Evolutionary conservation across 352 stramenopile genomes (phyloP), one percentile per base, ranked within the genome.

Genomic region (Pilasporangium apinafurcum): DNA sequence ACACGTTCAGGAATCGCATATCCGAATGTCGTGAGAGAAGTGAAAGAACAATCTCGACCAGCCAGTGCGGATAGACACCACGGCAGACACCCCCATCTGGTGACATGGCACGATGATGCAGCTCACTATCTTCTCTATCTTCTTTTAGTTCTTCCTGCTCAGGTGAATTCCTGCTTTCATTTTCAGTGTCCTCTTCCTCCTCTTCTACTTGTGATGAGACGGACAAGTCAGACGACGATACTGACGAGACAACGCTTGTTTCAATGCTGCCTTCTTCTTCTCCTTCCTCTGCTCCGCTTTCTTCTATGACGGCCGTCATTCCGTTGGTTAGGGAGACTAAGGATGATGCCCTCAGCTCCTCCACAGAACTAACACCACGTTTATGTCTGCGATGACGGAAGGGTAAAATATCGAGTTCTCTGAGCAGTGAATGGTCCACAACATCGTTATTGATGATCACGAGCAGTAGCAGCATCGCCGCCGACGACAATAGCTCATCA

Each of bases 371-470:
- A 5, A 26, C 25, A 18, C 12, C 36, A 37, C 42, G 37, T 30
- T 64, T 66, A 36, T 59, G 54, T 9, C 60, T 39, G 20, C 53
- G 63, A 44, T 74, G 48, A 24, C 72, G 64, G 18, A 71, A 68
- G 3, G 76, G 77, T n/a, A 86, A 39, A 7, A 91, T 10, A 24
- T 78, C 51, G 22, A 86, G 59, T 31, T 87, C 73, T 0, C 65
- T 65, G 33, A 88, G 49, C 17, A 91, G 42, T 4, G 68, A 79
- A 37, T 83, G 70, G 41, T 88, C 75, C 1, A 86, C 46, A 1
- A 61, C 62, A 6, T 66, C 66, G 25, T 69, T 91, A 48, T 88
- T 86, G 16, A 87, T 55, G 39, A 86, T 54, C 3, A 68, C 68
- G 35, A 88, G 38, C 18, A 91, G 21, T 31, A 91, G 48, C 24